Evolutionary conservation across 2,329 filamentous ascomycete genomes (phyloP).

Genomic region (Cryphonectria parasitica): DNA sequence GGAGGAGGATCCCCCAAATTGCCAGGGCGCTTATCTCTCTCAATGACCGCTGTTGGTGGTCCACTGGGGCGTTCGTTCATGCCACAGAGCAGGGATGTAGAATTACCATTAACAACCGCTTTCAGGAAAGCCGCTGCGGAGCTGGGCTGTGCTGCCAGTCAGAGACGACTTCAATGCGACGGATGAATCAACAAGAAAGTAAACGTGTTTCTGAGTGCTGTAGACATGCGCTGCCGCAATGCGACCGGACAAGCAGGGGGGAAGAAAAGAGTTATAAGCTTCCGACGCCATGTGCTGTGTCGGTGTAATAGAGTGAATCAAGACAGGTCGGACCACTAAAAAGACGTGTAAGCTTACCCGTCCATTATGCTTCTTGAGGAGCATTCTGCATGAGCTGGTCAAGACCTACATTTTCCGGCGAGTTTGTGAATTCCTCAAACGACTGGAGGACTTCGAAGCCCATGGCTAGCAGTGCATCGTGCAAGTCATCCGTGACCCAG

Average conservation of each 20-base stretch:
- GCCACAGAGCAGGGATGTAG: not conserved
- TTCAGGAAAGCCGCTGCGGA: not conserved
- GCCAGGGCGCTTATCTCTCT: not conserved
- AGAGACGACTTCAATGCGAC: not conserved
- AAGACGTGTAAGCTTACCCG: not conserved
- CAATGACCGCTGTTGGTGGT: not conserved
- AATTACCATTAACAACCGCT: not conserved
- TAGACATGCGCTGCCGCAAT: not conserved
- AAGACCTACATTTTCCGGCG: slow-evolving; percentile 55
- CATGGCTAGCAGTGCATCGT: slow-evolving; percentile 76
- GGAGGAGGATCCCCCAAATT: not conserved
- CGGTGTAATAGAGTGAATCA: not conserved
- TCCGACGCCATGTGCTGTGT: not conserved
- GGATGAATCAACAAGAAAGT: not conserved
- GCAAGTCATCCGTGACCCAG: slow-evolving; percentile 76
- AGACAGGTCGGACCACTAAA: slow-evolving; percentile 27
- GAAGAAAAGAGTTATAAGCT: not conserved
- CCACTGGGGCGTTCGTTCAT: not conserved
- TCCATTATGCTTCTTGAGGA: not conserved
- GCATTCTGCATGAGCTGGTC: not conserved
- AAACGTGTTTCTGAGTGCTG: not conserved
- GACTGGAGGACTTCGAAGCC: slow-evolving; percentile 78
- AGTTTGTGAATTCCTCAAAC: slow-evolving; percentile 79
- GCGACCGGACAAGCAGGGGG: not conserved
- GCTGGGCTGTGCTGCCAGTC: not conserved